These are phyloP conservation scores for Neocallimastix lanati DNA, from an alignment of 192 early-diverging fungal species.

Conservation along the genomic window DNA sequence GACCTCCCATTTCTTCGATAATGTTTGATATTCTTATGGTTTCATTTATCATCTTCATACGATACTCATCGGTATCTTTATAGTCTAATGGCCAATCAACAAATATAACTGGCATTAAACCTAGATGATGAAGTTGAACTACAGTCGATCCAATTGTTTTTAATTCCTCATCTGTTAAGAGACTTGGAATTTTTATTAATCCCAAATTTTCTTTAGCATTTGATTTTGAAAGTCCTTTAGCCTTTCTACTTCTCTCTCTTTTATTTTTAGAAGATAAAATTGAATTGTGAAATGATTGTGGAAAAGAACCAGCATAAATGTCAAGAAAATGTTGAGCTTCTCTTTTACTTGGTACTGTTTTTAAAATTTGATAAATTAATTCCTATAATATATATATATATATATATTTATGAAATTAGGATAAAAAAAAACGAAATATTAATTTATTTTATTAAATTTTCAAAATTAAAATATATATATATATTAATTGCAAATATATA, in stretches of 20 bases:
- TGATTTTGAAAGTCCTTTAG: too few species aligned
- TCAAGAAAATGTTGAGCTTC: slow-evolving; percentile 45
- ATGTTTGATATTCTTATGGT: slow-evolving; percentile 37
- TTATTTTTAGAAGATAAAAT: background rate
- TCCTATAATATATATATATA: too few species aligned
- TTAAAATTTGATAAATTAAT: slow-evolving; percentile 39
- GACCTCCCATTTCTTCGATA: slow-evolving; percentile 54
- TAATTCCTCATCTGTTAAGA: slow-evolving; percentile 18
- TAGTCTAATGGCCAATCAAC: slow-evolving; percentile 15
- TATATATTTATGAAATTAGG: too few species aligned
- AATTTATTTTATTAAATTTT: too few species aligned
- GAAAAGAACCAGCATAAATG: slow-evolving; percentile 12
- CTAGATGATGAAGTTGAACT: slow-evolving; percentile 43
- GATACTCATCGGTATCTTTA: slow-evolving; percentile 2
- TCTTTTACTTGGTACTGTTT: slow-evolving; percentile 33
- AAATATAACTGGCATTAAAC: slow-evolving; percentile 41
- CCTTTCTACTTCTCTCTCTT: background rate
- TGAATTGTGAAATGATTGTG: background rate
- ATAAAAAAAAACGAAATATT: too few species aligned
- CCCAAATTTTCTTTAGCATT: slow-evolving; percentile 32
- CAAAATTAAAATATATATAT: too few species aligned
- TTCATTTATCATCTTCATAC: slow-evolving; percentile 22
- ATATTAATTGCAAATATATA: too few species aligned
- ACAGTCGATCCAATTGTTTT: slow-evolving; percentile 26
- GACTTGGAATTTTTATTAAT: slow-evolving; percentile 32